Base-by-base conservation (phyloP, 2,329 filamentous ascomycete genomes). In the Diaporthe citri region DNA sequence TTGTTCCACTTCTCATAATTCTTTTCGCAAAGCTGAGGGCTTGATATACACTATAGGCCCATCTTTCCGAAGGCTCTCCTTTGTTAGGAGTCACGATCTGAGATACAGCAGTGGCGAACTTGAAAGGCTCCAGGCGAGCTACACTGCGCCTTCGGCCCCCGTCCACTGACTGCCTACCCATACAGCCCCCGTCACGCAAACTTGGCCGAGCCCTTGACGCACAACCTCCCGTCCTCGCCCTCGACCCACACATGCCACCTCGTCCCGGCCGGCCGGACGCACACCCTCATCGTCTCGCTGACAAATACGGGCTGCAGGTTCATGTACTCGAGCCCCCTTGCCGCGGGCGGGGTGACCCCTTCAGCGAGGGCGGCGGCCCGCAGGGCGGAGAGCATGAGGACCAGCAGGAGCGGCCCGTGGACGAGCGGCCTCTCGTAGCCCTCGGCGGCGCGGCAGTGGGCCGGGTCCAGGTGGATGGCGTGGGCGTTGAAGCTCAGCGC, bases 401-500 rank as follows among this genome's bases (percentile, higher is more conserved):
- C 92, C 55, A 97, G 88, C 1, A 91, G 92, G 72, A 99, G 86
- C 0, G 97, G 96, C 0, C 97, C 97, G 80, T 98, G 97, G 73
- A 98, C 94, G 22, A 98, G 88, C 36, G 95, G 86, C 76, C 92
- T 90, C 7, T 88, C 88, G 82, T 97, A 92, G 15, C 94, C 94
- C 83, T 98, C 97, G 17, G 92, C 86, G 17, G 90, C 86, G 52
- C 89, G 88, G 70, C 92, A 92, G 84, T 95, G 97, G 57, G 88
- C 81, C 1, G 88, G 89, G 82, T 98, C 94, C 31, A 97, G 88
- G 84, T 99, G 97, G 79, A 99, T 98, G 22, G 90, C 88, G 84
- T 99, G 97, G 1, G 95, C 95, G 83, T 99, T 99, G 87, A 95
- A 96, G 3, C 94, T 96, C 46, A 99, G 90, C 0, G 95, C 95